Conservation (phyloP, 2,329 filamentous ascomycete species). For the Epichloe baconii region DNA sequence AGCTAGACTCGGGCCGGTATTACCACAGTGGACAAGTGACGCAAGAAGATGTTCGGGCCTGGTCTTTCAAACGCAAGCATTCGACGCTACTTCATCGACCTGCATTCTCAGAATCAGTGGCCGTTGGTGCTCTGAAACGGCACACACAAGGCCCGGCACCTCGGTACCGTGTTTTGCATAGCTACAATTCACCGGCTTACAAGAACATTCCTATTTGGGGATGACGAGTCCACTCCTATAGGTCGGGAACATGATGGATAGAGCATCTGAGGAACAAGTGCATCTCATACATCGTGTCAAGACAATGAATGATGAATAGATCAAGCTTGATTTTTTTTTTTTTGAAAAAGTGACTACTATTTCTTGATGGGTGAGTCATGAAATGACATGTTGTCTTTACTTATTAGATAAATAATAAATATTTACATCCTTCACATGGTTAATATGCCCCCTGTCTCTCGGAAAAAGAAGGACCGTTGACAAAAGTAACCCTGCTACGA, state of each 20-base stretch:
- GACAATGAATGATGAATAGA: too few relatives aligned
- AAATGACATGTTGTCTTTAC: too few relatives aligned
- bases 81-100: constrained; percentile 5
- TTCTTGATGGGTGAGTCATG: too few relatives aligned
- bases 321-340: too few relatives aligned
- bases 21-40: not conserved
- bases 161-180: constrained; percentile 42
- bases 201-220: constrained; percentile 42
- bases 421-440: not conserved
- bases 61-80: constrained; percentile 1
- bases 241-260: not conserved
- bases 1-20: not conserved
- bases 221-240: constrained; percentile 11
- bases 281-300: not conserved
- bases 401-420: too few relatives aligned
- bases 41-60: not conserved
- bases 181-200: constrained; percentile 46
- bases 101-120: constrained; percentile 2
- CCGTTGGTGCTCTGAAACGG: constrained; percentile 1
- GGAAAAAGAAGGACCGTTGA: constrained; percentile 32
- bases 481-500: constrained; percentile 29
- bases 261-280: not conserved
- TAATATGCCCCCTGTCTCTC: constrained; percentile 38
- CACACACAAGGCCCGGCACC: constrained; percentile 17
- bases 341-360: too few relatives aligned